Evolutionary conservation across 164 flowering plant species (phyloP), one percentile per base, ranked within the genome.

Genomic region (Dillenia turbinata): DNA sequence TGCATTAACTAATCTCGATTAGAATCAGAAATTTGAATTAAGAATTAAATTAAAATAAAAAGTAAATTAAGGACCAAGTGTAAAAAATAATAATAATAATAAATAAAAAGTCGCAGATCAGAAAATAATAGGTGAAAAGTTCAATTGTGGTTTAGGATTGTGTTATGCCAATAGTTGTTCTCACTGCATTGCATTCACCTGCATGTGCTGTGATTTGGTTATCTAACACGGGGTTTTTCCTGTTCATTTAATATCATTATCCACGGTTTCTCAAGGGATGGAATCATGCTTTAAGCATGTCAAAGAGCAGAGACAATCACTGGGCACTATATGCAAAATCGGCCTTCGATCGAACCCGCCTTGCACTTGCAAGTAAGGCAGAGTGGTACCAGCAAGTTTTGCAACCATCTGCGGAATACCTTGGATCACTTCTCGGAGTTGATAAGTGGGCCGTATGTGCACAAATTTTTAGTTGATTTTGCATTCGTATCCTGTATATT

Each of bases 241-340:
- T 10, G 40, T 0, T 7, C 22, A 19, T 19, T 1, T 19, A 19
- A 19, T 19, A 19, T 19, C 22, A 19, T 19, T 19, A 19, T 19
- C 22, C 44, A 3, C 58, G 54, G 10, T 47, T 69, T 49, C 17
- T 70, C 69, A 70, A 94, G 99, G 99, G 90, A 65, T 94, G 99
- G 99, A 66, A 79, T 67, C 71, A 64, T 69, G 92, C 97, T 1
- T 53, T 79, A 15, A 67, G 68, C 76, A 79, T 86, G 88, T 76
- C 57, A 47, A 89, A 76, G 66, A 75, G 73, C 57, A 68, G 67
- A 77, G 78, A 73, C 72, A 78, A 67, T 56, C 65, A 75, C 47
- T 94, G 96, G 96, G 97, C 99, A 51, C 73, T 94, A 56, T 89
- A 80, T 78, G 96, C 99, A 59, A 94, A 94, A 74, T 86, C 99